phyloP scores from a whole-genome alignment of 208 protist genomes.

The Plasmodiophora brassicae region DNA sequence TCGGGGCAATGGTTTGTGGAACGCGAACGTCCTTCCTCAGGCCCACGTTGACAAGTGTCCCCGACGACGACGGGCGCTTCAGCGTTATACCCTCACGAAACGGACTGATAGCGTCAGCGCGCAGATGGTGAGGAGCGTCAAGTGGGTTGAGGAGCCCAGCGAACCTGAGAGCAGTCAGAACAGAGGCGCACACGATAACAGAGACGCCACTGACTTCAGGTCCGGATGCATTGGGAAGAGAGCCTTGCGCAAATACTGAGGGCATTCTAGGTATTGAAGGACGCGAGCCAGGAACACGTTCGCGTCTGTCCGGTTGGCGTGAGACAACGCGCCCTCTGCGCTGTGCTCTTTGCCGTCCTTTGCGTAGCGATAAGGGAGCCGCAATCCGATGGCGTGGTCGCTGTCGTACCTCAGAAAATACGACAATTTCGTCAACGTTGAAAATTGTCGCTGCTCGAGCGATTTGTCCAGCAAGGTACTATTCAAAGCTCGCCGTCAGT shows the following conservation, averaged over 20 bases:
- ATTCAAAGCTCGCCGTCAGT: too few species aligned
- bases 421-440: conserved; percentile 54
- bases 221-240: conserved; percentile 58
- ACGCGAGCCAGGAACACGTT: conserved; percentile 53
- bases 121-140: conserved; percentile 55
- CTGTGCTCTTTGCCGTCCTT: not conserved
- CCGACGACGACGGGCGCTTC: not conserved
- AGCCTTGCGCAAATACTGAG: conserved; percentile 56
- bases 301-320: conserved; percentile 19
- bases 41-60: not conserved
- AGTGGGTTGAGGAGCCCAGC: conserved; percentile 54
- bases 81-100: conserved; percentile 55
- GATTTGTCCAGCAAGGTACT: conserved; percentile 56
- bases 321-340: not conserved
- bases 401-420: conserved; percentile 46
- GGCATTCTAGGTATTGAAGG: conserved; percentile 60
- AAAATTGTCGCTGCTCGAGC: conserved; percentile 51
- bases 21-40: not conserved
- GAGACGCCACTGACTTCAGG: conserved; percentile 24
- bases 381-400: not conserved
- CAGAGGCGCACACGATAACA: not conserved
- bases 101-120: conserved; percentile 10
- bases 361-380: not conserved
- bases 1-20: not conserved
- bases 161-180: conserved; percentile 41